These are phyloP conservation scores for Lentinula raphanica DNA, from an alignment of 768 basidiomycete genomes.

Conservation along the genomic window DNA sequence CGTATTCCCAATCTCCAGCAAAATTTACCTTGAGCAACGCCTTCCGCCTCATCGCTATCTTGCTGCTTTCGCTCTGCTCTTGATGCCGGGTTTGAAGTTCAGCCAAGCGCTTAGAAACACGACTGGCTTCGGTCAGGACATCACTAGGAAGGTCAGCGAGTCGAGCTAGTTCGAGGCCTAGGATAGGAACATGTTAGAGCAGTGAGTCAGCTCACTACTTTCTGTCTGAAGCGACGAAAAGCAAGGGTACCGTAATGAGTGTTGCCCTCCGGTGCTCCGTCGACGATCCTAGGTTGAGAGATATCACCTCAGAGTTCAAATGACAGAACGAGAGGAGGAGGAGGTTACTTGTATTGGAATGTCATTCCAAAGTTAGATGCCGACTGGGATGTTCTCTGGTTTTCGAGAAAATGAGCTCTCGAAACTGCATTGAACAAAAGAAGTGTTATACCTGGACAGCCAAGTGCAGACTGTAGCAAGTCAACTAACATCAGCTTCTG, in stretches of 20 bases:
- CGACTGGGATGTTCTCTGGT: slow-evolving; percentile 50
- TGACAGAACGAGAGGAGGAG: neutral
- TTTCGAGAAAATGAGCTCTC: neutral
- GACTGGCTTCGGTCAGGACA: slow-evolving; percentile 57
- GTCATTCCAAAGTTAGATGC: slow-evolving; percentile 58
- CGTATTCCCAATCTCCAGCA: neutral
- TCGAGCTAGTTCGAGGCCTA: slow-evolving; percentile 85
- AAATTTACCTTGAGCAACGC: slow-evolving; percentile 68
- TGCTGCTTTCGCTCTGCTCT: slow-evolving; percentile 56
- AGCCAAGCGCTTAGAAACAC: slow-evolving; percentile 55
- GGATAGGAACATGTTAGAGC: neutral
- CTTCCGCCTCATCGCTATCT: slow-evolving; percentile 57
- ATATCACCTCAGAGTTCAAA: neutral
- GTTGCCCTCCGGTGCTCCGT: slow-evolving; percentile 57
- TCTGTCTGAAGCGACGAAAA: neutral
- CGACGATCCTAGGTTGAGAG: slow-evolving; percentile 61
- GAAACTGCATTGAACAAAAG: neutral
- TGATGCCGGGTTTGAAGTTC: slow-evolving; percentile 52
- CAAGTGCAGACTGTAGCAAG: slow-evolving; percentile 61
- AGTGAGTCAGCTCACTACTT: neutral
- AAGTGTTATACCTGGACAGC: slow-evolving; percentile 51
- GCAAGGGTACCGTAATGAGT: slow-evolving; percentile 67
- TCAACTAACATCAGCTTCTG: neutral
- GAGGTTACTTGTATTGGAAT: slow-evolving; percentile 70
- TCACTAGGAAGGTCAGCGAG: slow-evolving; percentile 80